Evolutionary conservation across 768 basidiomycete species (phyloP), one percentile per base, ranked within the genome.

Genomic region (Peribolospora kevripleyi): DNA sequence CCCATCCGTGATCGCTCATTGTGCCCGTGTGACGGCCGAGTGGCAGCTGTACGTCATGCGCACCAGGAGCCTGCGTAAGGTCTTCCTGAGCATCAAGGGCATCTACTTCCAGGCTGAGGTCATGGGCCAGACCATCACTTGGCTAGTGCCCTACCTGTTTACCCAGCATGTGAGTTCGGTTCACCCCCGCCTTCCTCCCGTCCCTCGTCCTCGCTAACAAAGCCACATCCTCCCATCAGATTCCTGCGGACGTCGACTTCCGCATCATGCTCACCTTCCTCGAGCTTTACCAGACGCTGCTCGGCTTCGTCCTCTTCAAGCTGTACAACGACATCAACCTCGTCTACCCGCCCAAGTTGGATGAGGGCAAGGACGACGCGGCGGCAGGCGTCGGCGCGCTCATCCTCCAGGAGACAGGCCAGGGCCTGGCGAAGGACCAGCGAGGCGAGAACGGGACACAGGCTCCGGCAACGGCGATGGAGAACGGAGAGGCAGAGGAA

Each of bases 1-100:
- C 3, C 72, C 83, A 2, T 77, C 83, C 50, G 75, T 93, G 59
- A 76, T 91, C 52, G 79, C 86, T 65, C 91, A 90, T 65, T 97
- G 93, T 67, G 73, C 81, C 39, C 79, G 84, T 50, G 74, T 98
- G 42, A 77, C 86, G 6, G 78, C 86, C 14, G 88, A 98, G 73
- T 98, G 91, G 91, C 86, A 95, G 67, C 71, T 95, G 40, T 98
- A 88, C 69, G 74, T 90, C 45, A 84, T 97, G 77, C 82, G 86
- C 64, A 77, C 84, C 1, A 76, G 74, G 57, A 74, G 82, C 10
- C 74, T 97, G 46, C 77, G 82, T 53, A 93, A 93, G 68, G 79
- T 81, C 40, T 98, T 98, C 70, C 72, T 98, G 54, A 88, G 85
- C 46, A 91, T 98, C 68, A 97, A 97, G 70, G 93, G 93, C 46